These are phyloP conservation scores for Trichodelitschia bisporula DNA, from an alignment of 495 filamentous ascomycete genomes.

Conservation along the genomic window DNA sequence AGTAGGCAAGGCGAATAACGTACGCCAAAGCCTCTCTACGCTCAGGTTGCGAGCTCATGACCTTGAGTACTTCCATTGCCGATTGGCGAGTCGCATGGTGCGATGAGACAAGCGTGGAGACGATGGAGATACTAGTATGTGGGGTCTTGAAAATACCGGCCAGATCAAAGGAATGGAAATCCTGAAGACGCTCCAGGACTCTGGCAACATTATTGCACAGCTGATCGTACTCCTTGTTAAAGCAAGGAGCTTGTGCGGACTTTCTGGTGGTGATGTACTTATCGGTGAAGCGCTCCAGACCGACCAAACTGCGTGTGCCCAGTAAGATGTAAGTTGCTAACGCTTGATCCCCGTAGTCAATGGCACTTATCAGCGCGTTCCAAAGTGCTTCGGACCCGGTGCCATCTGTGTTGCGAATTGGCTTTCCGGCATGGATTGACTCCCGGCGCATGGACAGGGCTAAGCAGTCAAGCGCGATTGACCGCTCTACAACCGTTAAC, in stretches of 20 bases:
- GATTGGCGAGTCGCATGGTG: constrained; percentile 47
- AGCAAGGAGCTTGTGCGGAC: too few species aligned
- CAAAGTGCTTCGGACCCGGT: constrained; percentile 45
- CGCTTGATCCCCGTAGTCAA: constrained; percentile 33
- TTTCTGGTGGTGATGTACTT: constrained; percentile 24
- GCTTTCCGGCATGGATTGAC: constrained; percentile 28
- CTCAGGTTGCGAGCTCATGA: constrained; percentile 40
- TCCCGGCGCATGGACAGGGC: constrained; percentile 47
- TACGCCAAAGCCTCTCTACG: constrained; percentile 52
- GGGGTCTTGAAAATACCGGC: constrained; percentile 35
- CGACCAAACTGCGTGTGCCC: constrained; percentile 39
- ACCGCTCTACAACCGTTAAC: constrained; percentile 31
- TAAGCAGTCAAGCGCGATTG: constrained; percentile 50
- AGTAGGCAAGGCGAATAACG: constrained; percentile 37
- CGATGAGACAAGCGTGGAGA: constrained; percentile 43
- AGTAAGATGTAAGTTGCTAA: constrained; percentile 48
- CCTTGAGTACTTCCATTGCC: constrained; percentile 56
- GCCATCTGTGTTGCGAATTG: constrained; percentile 38
- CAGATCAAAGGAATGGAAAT: constrained; percentile 41
- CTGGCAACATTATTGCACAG: constrained; percentile 42
- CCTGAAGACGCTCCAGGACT: constrained; percentile 49
- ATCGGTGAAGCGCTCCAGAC: constrained; percentile 42
- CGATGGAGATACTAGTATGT: constrained; percentile 36
- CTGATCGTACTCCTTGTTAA: constrained; percentile 48
- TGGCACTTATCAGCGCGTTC: constrained; percentile 45